Percentiles rank a stretch among this genome's conserved stretches.
Evolutionary conservation across 2,329 filamentous ascomycete genomes (phyloP).

Genomic region (Ramularia endophylla): DNA sequence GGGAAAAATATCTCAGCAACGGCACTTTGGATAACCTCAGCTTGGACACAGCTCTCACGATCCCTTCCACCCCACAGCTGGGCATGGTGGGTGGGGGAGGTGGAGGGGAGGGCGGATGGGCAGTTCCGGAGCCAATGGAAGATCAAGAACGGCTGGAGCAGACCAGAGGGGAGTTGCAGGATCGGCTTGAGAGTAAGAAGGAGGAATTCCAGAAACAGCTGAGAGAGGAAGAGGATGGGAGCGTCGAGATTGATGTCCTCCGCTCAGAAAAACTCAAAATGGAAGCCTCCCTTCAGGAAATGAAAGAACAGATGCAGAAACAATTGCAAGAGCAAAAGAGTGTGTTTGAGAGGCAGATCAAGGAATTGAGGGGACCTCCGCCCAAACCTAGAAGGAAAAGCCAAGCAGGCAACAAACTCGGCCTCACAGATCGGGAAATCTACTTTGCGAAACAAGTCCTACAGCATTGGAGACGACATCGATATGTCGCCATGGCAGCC

Average conservation of each 20-base stretch:
- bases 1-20: constrained; percentile 93
- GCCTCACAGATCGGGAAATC: constrained; percentile 66
- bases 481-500: constrained; percentile 92
- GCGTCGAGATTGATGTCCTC: constrained; percentile 76
- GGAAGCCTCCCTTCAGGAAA: constrained; percentile 69
- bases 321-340: constrained; percentile 78
- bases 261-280: constrained; percentile 76
- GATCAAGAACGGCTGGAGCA: constrained; percentile 72
- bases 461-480: constrained; percentile 72
- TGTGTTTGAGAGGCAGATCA: constrained; percentile 76
- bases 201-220: constrained; percentile 75
- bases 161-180: constrained; percentile 76
- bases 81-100: too few relatives aligned
- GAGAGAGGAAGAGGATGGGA: constrained; percentile 65
- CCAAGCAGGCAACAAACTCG: constrained; percentile 44
- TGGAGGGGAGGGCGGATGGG: too few relatives aligned
- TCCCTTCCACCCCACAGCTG: constrained; percentile 84
- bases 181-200: constrained; percentile 74
- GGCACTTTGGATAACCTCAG: constrained; percentile 92
- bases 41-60: constrained; percentile 85
- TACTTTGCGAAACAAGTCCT: constrained; percentile 61
- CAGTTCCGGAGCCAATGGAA: too few relatives aligned
- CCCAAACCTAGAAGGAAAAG: constrained; percentile 19
- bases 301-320: constrained; percentile 84
- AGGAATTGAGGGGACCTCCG: constrained; percentile 54